Evolutionary conservation across 148 eudicot genomes (phyloP).

Genomic region (Rhododendron molle): DNA sequence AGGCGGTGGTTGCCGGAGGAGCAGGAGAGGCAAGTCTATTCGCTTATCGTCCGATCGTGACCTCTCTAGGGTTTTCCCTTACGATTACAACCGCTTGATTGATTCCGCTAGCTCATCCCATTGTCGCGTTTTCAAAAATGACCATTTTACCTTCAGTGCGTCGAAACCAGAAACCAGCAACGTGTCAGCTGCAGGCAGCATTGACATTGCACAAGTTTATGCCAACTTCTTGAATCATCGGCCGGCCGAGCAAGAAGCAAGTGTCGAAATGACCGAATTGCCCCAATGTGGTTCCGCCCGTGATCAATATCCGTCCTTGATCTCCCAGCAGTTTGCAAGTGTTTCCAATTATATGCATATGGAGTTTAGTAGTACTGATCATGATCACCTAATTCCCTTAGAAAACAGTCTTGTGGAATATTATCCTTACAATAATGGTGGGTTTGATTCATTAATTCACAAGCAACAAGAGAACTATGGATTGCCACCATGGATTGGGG

Average conservation of each 20-base stretch:
- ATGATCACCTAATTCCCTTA: neutral
- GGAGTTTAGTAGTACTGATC: neutral
- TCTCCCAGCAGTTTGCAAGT: neutral
- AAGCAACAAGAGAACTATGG: conserved; percentile 6
- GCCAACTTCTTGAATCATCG: conserved; percentile 30
- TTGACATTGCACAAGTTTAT: conserved; percentile 35
- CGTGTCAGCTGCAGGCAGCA: neutral
- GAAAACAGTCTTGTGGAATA: neutral
- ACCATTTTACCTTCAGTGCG: neutral
- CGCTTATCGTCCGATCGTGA: neutral
- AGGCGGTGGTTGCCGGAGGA: conserved; percentile 53
- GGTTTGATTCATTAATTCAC: neutral
- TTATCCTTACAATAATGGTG: neutral
- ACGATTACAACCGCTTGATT: neutral
- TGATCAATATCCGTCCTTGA: neutral
- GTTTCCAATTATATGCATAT: neutral
- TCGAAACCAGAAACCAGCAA: neutral
- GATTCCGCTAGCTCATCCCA: neutral
- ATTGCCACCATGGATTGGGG: conserved; percentile 37
- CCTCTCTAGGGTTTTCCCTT: neutral
- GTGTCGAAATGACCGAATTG: neutral
- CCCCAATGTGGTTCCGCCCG: neutral
- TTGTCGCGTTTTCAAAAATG: neutral
- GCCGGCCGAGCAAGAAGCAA: neutral
- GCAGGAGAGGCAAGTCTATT: conserved; percentile 17